Percentiles rank a stretch among this genome's conserved stretches.
phyloP scores from a whole-genome alignment of 371 early-diverging fungal genomes.

The Mortierella sp. region DNA sequence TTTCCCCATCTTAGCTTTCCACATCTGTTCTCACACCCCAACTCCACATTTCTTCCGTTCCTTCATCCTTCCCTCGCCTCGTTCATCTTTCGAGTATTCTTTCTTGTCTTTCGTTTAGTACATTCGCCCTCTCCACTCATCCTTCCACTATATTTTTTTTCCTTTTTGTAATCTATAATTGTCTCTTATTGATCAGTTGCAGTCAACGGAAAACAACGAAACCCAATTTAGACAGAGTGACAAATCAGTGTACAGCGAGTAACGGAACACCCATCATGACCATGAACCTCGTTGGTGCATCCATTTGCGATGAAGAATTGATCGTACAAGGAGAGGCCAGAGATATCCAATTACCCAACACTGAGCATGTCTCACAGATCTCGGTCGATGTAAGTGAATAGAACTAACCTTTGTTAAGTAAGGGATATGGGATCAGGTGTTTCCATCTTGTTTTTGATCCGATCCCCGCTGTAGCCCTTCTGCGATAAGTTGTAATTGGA shows the following conservation, averaged over 20 bases:
- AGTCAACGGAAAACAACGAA: conserved; percentile 25
- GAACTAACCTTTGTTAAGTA: neutral
- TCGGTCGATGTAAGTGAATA: conserved; percentile 83
- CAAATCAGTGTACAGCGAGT: conserved; percentile 11
- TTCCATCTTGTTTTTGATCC: too few species aligned
- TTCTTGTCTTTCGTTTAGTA: conserved; percentile 1
- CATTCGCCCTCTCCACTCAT: neutral
- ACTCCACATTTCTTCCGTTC: conserved; percentile 7
- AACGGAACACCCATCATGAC: conserved; percentile 26
- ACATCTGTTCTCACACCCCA: neutral
- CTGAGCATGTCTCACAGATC: conserved; percentile 87
- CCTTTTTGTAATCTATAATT: too few species aligned
- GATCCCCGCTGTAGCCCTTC: too few species aligned
- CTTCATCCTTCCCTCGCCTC: conserved; percentile 4
- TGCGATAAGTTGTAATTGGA: too few species aligned
- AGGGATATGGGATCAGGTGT: too few species aligned
- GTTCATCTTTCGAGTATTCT: neutral
- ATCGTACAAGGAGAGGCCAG: conserved; percentile 64
- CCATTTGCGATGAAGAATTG: conserved; percentile 71
- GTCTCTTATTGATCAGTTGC: conserved; percentile 4
- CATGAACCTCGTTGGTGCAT: conserved; percentile 77
- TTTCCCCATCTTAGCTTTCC: neutral
- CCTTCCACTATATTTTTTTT: conserved; percentile 14
- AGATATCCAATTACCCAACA: conserved; percentile 90
- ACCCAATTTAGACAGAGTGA: conserved; percentile 2